Evolutionary conservation across 176 grass and related monocot species (phyloP).

Genomic region (Paspalum vaginatum): DNA sequence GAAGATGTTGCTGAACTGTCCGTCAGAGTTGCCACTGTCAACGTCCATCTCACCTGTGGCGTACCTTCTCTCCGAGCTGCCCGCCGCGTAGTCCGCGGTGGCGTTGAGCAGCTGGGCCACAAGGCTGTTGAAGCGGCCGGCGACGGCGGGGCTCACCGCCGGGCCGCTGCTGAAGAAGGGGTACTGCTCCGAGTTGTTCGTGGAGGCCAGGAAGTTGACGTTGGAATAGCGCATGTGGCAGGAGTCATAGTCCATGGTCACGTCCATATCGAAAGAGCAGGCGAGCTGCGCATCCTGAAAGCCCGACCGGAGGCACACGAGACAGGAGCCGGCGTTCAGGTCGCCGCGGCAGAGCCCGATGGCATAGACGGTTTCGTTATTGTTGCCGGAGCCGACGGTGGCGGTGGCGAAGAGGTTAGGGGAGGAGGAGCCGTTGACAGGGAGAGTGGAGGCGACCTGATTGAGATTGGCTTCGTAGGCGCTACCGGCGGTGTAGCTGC

Average conservation of each 20-base stretch:
- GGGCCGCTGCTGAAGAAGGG: conserved; percentile 28
- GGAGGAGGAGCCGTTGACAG: background rate
- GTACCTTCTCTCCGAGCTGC: conserved; percentile 21
- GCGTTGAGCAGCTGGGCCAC: conserved; percentile 30
- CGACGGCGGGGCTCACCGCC: conserved; percentile 4
- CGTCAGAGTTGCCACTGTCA: background rate
- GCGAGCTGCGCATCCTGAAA: background rate
- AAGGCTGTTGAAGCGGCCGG: background rate
- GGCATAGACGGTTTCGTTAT: background rate
- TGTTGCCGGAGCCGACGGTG: background rate
- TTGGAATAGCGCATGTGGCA: background rate
- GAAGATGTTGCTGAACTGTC: conserved; percentile 37
- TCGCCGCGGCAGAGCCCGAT: background rate
- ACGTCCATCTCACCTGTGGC: conserved; percentile 30
- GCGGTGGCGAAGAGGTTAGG: background rate
- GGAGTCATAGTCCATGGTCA: background rate
- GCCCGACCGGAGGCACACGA: background rate
- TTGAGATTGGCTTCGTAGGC: background rate
- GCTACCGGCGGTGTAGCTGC: background rate
- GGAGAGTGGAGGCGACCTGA: background rate
- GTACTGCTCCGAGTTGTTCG: background rate
- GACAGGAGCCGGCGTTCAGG: background rate
- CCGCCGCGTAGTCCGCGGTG: conserved; percentile 32
- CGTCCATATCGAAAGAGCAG: background rate
- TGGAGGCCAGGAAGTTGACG: background rate